Evolutionary conservation across 305 asterid genomes (phyloP).

Genomic region (Fraxinus baroniana): DNA sequence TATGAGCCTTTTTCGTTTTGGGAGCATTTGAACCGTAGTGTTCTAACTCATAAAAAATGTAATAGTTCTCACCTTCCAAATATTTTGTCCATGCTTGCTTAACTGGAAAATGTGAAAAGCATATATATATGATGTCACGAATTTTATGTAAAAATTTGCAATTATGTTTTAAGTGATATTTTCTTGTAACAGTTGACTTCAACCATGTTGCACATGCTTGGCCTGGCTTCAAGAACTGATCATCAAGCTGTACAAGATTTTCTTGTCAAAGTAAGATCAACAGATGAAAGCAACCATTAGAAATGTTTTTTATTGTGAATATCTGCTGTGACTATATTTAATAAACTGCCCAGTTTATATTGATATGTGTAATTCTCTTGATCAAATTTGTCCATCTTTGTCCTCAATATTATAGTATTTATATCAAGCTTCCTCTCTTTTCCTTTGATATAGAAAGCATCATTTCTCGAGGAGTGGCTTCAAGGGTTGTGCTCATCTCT

Average conservation of each 20-base stretch:
- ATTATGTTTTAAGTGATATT: constrained; percentile 18
- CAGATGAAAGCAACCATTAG: not conserved
- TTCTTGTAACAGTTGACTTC: constrained; percentile 71
- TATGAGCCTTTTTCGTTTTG: not conserved
- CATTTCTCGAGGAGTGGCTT: constrained; percentile 76
- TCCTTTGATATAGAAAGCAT: constrained; percentile 52
- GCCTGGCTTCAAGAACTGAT: constrained; percentile 66
- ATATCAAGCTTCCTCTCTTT: not conserved
- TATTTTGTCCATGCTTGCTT: not conserved
- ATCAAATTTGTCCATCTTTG: constrained; percentile 1
- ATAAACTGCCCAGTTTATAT: not conserved
- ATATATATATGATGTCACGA: not conserved
- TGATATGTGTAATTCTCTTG: not conserved
- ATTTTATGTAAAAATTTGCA: constrained; percentile 1
- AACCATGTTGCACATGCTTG: constrained; percentile 81
- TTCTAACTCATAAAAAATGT: not conserved
- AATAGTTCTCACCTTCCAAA: not conserved
- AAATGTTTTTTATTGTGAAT: not conserved
- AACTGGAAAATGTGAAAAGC: not conserved
- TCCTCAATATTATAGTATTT: not conserved
- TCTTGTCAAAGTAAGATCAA: constrained; percentile 62
- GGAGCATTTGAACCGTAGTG: not conserved
- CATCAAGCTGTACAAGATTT: constrained; percentile 54
- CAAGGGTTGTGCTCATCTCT: constrained; percentile 59
- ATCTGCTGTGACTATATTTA: not conserved